Base-by-base conservation (phyloP, 495 filamentous ascomycete species). In the Bombardia bombarda region DNA sequence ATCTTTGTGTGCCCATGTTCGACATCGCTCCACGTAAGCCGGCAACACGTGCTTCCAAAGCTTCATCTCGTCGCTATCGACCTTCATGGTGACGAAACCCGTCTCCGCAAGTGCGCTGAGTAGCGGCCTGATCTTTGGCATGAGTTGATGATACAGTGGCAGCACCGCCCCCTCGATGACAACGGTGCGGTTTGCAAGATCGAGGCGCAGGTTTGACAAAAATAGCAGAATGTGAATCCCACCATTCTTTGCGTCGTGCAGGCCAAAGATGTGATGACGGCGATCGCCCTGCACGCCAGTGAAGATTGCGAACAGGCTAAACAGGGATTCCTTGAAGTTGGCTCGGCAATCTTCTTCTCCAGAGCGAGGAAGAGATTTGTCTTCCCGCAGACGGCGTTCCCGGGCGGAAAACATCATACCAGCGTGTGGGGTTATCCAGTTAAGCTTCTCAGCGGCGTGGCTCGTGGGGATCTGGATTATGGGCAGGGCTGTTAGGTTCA, bases 251-350 rank as follows among this genome's bases (percentile, higher is more conserved):
- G 52, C 49, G 42, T 62, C 42, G 14, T 55, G 34, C 10, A 78
- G 49, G 1, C 47, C 60, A 22, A 72, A 71, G 1, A 72, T 32
- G 1, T 58, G 49, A 1, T 56, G 58, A n/a, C n/a, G n/a, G 19
- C 62, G 45, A 0, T 52, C 55, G 16, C 59, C 62, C 16, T 68
- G 58, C 18, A 67, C 42, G 24, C 73, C 69, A 8, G 67, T 60
- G 9, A 66, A 55, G 26, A 65, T 31, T 55, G 62, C 63, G 52
- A 75, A 67, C 20, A 77, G 53, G 34, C 52, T 56, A 33, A 66
- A 67, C 18, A 76, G 41, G 0, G 71, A 65, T 31, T 74, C 65
- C 44, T 77, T 78, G 45, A 75, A 65, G 40, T 67, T 61, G 21
- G 65, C 40, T 4, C 71, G 64, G 25, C 58, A 24, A 16, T 9